Evolutionary conservation across 1,284 basidiomycete species (phyloP), one percentile per base, ranked within the genome.

Genomic region (Filobasidium uniguttulatum): DNA sequence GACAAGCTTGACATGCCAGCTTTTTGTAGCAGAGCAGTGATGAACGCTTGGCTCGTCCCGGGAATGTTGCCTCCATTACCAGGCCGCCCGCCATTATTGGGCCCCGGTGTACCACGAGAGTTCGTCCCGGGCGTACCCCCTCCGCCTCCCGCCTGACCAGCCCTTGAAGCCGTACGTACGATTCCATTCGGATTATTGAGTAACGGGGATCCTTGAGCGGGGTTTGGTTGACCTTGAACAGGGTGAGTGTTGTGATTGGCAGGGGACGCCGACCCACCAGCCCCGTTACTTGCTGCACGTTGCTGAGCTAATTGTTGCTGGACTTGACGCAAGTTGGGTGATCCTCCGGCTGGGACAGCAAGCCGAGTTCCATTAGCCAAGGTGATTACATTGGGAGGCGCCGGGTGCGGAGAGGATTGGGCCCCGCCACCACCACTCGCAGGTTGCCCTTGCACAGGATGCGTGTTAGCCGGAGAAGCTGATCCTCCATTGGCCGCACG

Each of bases 21-120:
- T n/a, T 52, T 41, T 7, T 37, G 37, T 41, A 52, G 40, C 38
- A 52, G 23, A 15, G 35, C 37, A 23, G 40, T 48, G 31, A 52
- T 37, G 12, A 47, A 38, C 12, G 22, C 46, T 44, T 1, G 46
- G 37, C 1, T 44, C n/a, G n/a, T n/a, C n/a, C n/a, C 47, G 30
- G 47, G 38, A 34, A 30, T 40, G 22, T 40, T 15, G 47, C 47
- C 20, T 49, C 44, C 2, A 37, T 34, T 1, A n/a, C 38, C 1
- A 25, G 7, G 10, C n/a, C 22, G 15, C 2, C 30, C 19, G 22
- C 34, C 28, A 41, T 37, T 5, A 31, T 43, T 1, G 47, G 47
- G 19, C 43, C 35, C 10, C 43, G 37, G 10, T 10, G 19, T n/a
- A 19, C 29, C 3, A 40, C 49, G n/a, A 26, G 37, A 10, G 28